A percentile compares a stretch with the other conserved stretches of the same genome.
Conservation (phyloP, 352 stramenopile genomes). For the Hyaloperonospora brassicae region DNA sequence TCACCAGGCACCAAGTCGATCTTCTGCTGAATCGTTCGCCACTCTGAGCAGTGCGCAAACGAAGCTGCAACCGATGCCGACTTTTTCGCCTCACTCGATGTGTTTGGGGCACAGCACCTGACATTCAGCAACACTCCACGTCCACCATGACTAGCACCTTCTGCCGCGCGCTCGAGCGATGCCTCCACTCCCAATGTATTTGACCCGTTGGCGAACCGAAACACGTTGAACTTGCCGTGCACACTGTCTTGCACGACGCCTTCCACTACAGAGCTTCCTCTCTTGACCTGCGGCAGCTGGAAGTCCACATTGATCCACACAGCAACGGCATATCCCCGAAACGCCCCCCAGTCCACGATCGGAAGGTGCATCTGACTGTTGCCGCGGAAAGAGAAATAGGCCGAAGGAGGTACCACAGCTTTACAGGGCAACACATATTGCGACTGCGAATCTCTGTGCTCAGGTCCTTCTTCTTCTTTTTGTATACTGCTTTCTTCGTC, state of each 20-base stretch:
- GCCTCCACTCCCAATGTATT: slow-evolving; percentile 65
- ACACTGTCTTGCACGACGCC: slow-evolving; percentile 9
- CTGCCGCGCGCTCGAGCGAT: slow-evolving; percentile 43
- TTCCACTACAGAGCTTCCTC: slow-evolving; percentile 5
- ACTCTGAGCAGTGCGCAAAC: slow-evolving; percentile 32
- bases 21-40: slow-evolving; percentile 48
- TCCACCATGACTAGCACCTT: slow-evolving; percentile 18
- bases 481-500: slow-evolving; percentile 3
- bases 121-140: slow-evolving; percentile 40
- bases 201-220: slow-evolving; percentile 65
- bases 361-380: slow-evolving; percentile 67
- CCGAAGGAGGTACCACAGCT: slow-evolving; percentile 36
- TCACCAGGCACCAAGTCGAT: slow-evolving; percentile 27
- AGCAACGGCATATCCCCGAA: slow-evolving; percentile 71
- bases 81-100: slow-evolving; percentile 15
- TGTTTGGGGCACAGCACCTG: slow-evolving; percentile 39
- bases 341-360: slow-evolving; percentile 68
- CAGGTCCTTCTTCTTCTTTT: slow-evolving; percentile 8
- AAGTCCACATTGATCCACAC: slow-evolving; percentile 65
- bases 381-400: slow-evolving; percentile 59
- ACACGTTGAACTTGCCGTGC: slow-evolving; percentile 55
- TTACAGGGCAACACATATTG: slow-evolving; percentile 30
- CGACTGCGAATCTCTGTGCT: slow-evolving; percentile 12
- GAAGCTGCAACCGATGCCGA: slow-evolving; percentile 32
- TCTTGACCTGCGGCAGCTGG: slow-evolving; percentile 15